Percentiles rank a stretch among this genome's conserved stretches.
phyloP scores from a whole-genome alignment of 768 basidiomycete species.

The Grammothele lineata region DNA sequence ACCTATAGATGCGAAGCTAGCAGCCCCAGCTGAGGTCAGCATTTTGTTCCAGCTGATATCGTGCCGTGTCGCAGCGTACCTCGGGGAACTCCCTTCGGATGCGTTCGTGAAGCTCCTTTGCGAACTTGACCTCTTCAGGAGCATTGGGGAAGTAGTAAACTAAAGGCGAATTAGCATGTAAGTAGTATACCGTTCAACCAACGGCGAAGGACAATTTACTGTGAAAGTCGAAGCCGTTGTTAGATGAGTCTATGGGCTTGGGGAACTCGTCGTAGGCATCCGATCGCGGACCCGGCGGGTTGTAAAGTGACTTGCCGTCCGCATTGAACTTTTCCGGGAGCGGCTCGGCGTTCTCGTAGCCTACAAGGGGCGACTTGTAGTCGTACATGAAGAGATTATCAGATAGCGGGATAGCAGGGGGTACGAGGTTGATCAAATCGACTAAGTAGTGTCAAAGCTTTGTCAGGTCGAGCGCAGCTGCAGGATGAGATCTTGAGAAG shows the following conservation, averaged over 20 bases:
- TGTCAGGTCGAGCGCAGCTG: too few species aligned
- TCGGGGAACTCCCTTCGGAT: conserved; percentile 67
- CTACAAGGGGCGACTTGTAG: conserved; percentile 21
- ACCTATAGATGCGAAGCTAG: conserved; percentile 56
- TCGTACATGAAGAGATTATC: background rate
- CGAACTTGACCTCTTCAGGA: conserved; percentile 41
- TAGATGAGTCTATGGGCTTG: conserved; percentile 44
- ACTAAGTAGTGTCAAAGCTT: too few species aligned
- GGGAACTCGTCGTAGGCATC: conserved; percentile 52
- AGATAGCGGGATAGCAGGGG: too few species aligned
- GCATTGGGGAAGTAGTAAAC: conserved; percentile 59
- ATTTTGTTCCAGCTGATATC: background rate
- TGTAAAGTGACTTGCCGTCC: conserved; percentile 55
- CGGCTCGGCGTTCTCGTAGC: conserved; percentile 27
- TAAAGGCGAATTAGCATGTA: conserved; percentile 17
- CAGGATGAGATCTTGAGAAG: too few species aligned
- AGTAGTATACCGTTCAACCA: background rate
- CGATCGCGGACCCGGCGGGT: conserved; percentile 43
- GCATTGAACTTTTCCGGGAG: conserved; percentile 40
- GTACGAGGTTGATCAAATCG: too few species aligned
- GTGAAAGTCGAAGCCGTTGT: conserved; percentile 72
- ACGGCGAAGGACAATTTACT: conserved; percentile 35
- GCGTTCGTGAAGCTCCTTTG: conserved; percentile 52
- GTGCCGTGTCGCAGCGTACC: conserved; percentile 27
- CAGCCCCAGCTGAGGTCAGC: background rate